phyloP scores from a whole-genome alignment of 176 grass and related monocot genomes.

The Saccharum spontaneum region DNA sequence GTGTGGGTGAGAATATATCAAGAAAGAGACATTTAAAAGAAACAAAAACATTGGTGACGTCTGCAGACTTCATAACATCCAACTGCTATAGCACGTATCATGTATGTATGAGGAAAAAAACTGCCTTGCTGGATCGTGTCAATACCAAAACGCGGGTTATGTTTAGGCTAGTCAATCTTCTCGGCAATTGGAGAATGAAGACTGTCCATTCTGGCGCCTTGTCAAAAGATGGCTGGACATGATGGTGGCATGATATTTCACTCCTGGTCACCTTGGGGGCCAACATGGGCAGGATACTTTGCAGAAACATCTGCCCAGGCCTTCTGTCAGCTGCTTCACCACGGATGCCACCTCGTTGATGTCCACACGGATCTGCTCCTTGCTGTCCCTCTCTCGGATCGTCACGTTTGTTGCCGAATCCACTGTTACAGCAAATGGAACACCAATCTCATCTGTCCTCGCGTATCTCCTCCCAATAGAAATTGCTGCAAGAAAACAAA shows the following conservation, averaged over 20 bases:
- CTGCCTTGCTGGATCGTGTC: background rate
- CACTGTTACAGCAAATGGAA: conserved; percentile 68
- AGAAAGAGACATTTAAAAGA: background rate
- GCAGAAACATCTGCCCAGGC: conserved; percentile 53
- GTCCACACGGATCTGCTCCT: conserved; percentile 62
- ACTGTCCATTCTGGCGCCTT: background rate
- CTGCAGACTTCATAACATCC: background rate
- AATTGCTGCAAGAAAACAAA: conserved; percentile 42
- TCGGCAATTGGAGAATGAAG: background rate
- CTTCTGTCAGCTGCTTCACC: conserved; percentile 62
- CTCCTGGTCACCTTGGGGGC: conserved; percentile 50
- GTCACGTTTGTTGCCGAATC: conserved; percentile 56
- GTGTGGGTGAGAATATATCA: background rate
- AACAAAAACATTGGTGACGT: background rate
- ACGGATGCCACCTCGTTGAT: conserved; percentile 56
- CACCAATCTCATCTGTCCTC: conserved; percentile 75
- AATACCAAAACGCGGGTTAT: background rate
- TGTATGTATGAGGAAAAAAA: background rate
- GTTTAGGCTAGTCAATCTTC: background rate
- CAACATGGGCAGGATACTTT: conserved; percentile 50
- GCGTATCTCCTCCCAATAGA: conserved; percentile 77
- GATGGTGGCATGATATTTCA: conserved; percentile 6
- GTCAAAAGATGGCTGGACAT: background rate
- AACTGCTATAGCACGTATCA: background rate
- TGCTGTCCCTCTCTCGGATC: conserved; percentile 66